phyloP scores from a whole-genome alignment of 805 yeast species.

The Yamadazyma paraphyllophila region DNA sequence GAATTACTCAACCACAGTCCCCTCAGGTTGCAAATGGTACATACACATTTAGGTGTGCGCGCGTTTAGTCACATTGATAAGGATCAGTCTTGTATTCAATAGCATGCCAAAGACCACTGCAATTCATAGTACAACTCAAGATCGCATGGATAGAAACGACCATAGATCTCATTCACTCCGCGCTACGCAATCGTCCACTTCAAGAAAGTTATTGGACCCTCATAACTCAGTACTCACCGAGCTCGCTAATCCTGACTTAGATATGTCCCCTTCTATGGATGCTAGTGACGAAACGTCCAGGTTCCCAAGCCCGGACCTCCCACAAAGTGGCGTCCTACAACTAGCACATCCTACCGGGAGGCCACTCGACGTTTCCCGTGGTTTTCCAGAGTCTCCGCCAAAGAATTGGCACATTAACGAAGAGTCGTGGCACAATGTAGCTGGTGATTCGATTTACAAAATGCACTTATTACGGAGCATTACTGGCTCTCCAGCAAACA shows the following conservation, averaged over 20 bases:
- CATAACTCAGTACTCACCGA: constrained; percentile 40
- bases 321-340: not conserved
- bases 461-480: constrained; percentile 9
- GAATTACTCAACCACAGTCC: too few species aligned
- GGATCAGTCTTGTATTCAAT: too few species aligned
- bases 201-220: constrained; percentile 29
- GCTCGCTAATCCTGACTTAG: constrained; percentile 41
- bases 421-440: constrained; percentile 32
- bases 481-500: constrained; percentile 9
- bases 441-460: constrained; percentile 15
- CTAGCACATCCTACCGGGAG: not conserved
- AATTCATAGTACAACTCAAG: too few species aligned
- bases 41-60: too few species aligned
- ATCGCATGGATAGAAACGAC: too few species aligned
- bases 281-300: constrained; percentile 7
- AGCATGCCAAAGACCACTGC: too few species aligned
- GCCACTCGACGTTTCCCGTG: not conserved
- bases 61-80: too few species aligned
- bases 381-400: not conserved
- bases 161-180: too few species aligned
- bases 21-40: too few species aligned
- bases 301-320: constrained; percentile 9
- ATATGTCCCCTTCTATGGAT: constrained; percentile 18
- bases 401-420: constrained; percentile 3
- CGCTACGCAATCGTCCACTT: not conserved